phyloP scores from a whole-genome alignment of 192 early-diverging fungal species.

The Entomortierella chlamydospora region DNA sequence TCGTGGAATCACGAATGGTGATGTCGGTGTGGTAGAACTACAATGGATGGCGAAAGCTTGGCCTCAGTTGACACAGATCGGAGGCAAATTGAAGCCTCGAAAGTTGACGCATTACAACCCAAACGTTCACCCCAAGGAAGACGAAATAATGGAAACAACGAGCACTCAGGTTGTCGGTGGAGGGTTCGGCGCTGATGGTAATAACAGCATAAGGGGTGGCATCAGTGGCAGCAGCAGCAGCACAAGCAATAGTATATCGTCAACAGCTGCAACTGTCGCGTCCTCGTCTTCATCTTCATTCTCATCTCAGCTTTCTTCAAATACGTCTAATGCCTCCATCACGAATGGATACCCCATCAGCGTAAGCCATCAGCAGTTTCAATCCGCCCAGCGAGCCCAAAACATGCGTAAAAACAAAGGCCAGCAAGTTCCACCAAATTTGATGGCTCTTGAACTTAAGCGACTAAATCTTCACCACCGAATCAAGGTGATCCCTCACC shows the following conservation, averaged over 20 bases:
- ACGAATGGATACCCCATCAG: not conserved
- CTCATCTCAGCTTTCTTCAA: not conserved
- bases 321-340: not conserved
- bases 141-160: not conserved
- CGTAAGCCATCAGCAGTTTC: not conserved
- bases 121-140: conserved; percentile 1
- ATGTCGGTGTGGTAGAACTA: conserved; percentile 35
- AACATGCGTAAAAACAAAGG: not conserved
- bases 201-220: no score
- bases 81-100: conserved; percentile 26
- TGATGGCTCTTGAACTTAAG: conserved; percentile 14
- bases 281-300: not conserved
- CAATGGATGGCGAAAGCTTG: conserved; percentile 42
- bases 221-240: no score
- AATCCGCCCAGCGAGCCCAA: no score
- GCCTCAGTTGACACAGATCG: conserved; percentile 22
- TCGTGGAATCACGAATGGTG: conserved; percentile 7
- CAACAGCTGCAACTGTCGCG: not conserved
- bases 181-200: not conserved
- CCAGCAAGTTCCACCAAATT: conserved; percentile 3
- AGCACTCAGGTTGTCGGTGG: not conserved
- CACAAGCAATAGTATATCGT: not conserved
- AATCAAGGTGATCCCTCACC: conserved; percentile 30
- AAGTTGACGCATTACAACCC: conserved; percentile 14
- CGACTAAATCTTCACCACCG: conserved; percentile 24